Base-by-base conservation (phyloP, 108 stramenopile genomes). In the Stephanodiscus triporus region DNA sequence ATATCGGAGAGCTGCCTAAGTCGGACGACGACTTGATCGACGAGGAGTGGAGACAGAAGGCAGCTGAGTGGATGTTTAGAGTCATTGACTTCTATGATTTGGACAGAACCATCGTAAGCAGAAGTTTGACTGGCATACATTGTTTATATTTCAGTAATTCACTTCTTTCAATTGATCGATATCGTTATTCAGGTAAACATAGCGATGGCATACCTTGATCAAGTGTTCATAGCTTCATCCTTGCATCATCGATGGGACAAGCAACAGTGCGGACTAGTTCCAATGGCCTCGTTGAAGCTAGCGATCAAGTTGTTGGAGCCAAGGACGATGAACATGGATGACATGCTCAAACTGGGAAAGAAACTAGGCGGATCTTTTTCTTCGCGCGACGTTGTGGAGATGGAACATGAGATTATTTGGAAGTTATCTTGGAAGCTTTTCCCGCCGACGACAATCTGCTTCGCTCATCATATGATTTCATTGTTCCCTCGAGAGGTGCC, bases 11-110 rank as follows among this genome's bases (percentile, higher is more conserved):
- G 37, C 1, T 61, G 36, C 17, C 36, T 0, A 37, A n/a, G 60
- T 37, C 60, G 19, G 7, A 20, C 2, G 51, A 36, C 29, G 51
- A 67, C 34, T 50, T 45, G 32, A 73, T 80, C 13, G 78, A 80
- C 38, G 78, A 68, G 58, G 49, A 30, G 1, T 80, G 72, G 72
- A 48, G 78, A n/a, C 78, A 80, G 67, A 67, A 67, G 11, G 54
- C 61, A 4, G 78, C 78, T 9, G 78, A 80, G 51, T 80, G 78
- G 78, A 80, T 80, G 78, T 80, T 80, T 67, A 80, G 72, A 60
- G 78, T 79, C 6, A 42, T 69, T 16, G 68, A 69, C 40, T 69
- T 40, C 23, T 70, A 80, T 30, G 78, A 80, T 64, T 63, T 80
- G 29, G 78, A 80, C 26, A 53, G 78, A 47, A 72, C 68, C 22